Evolutionary conservation across 1,284 basidiomycete species (phyloP), one percentile per base, ranked within the genome.

Genomic region (Malassezia dermatis): DNA sequence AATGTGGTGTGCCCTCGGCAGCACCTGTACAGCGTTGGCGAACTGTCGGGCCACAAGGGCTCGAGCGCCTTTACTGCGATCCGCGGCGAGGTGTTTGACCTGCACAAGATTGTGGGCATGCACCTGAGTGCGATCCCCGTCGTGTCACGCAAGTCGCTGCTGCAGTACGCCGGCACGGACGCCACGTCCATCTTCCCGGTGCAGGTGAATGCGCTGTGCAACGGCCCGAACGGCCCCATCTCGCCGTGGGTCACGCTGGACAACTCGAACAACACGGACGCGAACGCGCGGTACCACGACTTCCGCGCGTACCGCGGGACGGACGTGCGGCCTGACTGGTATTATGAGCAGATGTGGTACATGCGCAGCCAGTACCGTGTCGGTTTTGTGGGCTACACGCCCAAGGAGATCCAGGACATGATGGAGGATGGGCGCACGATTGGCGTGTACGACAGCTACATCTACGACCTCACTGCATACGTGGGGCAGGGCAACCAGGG

Each of bases 311-410:
- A 62, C 65, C 62, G 61, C 67, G 86, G 85, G 26, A 86, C 85
- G 58, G 91, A 98, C 71, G 85, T 85, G 0, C 83, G 91, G 21
- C 89, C 90, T 0, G 93, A 98, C 75, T 99, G 93, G 94, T 98
- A 98, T 77, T 89, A 86, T 64, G 87, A 98, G 78, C 81, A 79
- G 62, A 78, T 78, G 77, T 75, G 76, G 63, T 75, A 75, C 57
- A 63, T 99, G 83, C 86, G 90, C 5, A 91, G 85, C 79, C 86
- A 83, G 56, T 85, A 83, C 66, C 85, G 90, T 48, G 81, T 84
- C 44, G 91, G 93, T 0, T 96, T 93, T 75, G 76, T 94, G 63
- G 94, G 90, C 0, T 88, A 83, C 73, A 89, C 88, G 0, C 82
- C 83, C 21, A 83, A 84, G 67, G 84, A 86, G 59, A 81, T 98